Evolutionary conservation across 1,139 yeast genomes (phyloP), one percentile per base, ranked within the genome.

Genomic region (Candida sp.): DNA sequence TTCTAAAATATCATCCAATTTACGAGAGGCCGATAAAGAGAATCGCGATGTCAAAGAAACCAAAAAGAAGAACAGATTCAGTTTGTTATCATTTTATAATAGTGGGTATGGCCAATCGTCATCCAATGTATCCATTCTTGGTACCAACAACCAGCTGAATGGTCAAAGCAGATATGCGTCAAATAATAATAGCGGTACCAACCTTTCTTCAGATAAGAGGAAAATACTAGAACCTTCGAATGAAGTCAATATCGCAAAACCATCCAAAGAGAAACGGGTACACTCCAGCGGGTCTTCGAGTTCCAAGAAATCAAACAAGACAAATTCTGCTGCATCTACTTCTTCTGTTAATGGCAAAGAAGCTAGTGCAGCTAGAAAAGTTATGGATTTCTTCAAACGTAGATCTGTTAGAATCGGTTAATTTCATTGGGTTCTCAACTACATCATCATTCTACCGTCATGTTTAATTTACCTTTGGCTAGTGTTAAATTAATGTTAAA

Each of bases 311-410:
- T 45, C 54, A 7, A 44, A 47, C 19, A 53, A 30, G 35, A 41
- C 45, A 7, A 43, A 56, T 36, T 46, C 49, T 22, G 45, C 53
- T 35, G 3, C 29, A 25, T 47, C 62, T 41, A 50, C 61, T 48
- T 58, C 54, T 15, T 36, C 43, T 34, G 48, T 39, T 47, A 58
- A 53, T 48, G 66, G 64, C 52, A 78, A 75, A 50, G 85, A 81
- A 52, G 81, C 82, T 30, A 82, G 90, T 43, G 85, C 91, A 2
- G 88, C 91, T 11, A 79, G 82, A 56, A 83, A 82, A 55, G 91
- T 86, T 22, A 81, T 86, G 80, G 91, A 86, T 60, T 86, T 86
- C 60, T 85, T 86, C 68, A 85, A 84, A 60, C 77, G 93, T 63
- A 79, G 89, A 66, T 85, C 91, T 61, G 79, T 79, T 11, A 57